A percentile compares a stretch with the other conserved stretches of the same genome.
Evolutionary conservation across 768 basidiomycete species (phyloP).

Genomic region (Amanita molliuscula): DNA sequence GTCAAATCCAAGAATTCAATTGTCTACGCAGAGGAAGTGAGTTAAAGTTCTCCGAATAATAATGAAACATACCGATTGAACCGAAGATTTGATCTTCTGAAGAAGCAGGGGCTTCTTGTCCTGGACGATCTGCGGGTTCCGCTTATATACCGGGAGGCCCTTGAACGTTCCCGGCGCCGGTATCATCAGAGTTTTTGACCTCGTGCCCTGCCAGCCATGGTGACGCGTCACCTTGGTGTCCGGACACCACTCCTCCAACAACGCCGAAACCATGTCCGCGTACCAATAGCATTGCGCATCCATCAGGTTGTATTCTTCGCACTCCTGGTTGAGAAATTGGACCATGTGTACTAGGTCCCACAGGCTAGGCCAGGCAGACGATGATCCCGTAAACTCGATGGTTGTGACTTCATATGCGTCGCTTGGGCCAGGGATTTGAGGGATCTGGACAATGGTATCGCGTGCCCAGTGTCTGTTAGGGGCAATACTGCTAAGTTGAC

Average conservation of each 20-base stretch:
- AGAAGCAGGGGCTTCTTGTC: neutral
- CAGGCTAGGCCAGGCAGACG: neutral
- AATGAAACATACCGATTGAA: neutral
- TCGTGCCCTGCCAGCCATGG: neutral
- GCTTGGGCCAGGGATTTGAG: neutral
- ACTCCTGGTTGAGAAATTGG: neutral
- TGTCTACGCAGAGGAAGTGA: neutral
- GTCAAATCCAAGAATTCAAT: neutral
- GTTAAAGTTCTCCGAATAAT: neutral
- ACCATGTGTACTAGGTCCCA: neutral
- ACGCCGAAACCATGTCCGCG: neutral
- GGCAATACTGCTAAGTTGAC: neutral
- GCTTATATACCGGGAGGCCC: neutral
- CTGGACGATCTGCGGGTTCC: neutral
- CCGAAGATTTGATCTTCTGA: neutral
- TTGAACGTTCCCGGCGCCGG: neutral
- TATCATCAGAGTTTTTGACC: neutral
- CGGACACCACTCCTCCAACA: neutral
- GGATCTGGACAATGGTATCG: neutral
- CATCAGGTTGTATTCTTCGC: neutral
- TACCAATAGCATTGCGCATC: constrained; percentile 5
- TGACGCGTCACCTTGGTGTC: neutral
- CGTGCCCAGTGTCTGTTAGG: neutral
- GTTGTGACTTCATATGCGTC: neutral
- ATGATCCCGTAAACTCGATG: neutral